Evolutionary conservation across 805 yeast genomes (phyloP).

Genomic region (Schwanniomyces pseudopolymorphus): DNA sequence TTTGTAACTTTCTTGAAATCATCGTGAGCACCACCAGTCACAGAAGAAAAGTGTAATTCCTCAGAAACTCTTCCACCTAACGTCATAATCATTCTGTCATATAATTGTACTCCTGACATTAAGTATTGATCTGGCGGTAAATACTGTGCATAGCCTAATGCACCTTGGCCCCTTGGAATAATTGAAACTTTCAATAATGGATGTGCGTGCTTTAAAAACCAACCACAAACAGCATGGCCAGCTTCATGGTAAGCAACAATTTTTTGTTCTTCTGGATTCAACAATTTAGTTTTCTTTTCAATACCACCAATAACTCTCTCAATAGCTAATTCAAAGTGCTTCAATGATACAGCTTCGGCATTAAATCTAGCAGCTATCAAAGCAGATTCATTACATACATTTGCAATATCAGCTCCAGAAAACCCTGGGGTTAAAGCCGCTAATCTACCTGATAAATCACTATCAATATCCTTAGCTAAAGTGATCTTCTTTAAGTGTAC

Average conservation of each 20-base stretch:
- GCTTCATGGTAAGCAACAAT: constrained; percentile 98
- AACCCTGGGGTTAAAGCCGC: constrained; percentile 98
- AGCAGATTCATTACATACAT: constrained; percentile 96
- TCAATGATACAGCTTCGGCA: constrained; percentile 64
- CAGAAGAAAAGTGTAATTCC: constrained; percentile 87
- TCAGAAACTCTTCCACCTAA: constrained; percentile 97
- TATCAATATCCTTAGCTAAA: constrained; percentile 45
- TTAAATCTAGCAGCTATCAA: constrained; percentile 89
- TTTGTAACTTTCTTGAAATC: constrained; percentile 95
- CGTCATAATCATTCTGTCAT: constrained; percentile 94
- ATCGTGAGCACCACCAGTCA: constrained; percentile 94
- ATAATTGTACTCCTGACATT: constrained; percentile 71
- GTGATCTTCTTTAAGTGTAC: constrained; percentile 80
- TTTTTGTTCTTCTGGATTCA: constrained; percentile 82
- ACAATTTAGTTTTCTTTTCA: constrained; percentile 82
- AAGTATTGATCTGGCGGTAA: constrained; percentile 90
- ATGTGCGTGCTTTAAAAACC: constrained; percentile 89
- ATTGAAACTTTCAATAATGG: constrained; percentile 94
- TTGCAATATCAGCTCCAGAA: constrained; percentile 98
- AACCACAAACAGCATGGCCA: constrained; percentile 98
- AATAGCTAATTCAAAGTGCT: constrained; percentile 92
- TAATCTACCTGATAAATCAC: constrained; percentile 72
- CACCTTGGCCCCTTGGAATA: constrained; percentile 96
- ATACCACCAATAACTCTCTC: constrained; percentile 97
- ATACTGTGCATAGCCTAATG: constrained; percentile 96